A percentile compares a stretch with the other conserved stretches of the same genome.
phyloP scores from a whole-genome alignment of 2,329 filamentous ascomycete species.

The Ceratocystis diversiconidia region DNA sequence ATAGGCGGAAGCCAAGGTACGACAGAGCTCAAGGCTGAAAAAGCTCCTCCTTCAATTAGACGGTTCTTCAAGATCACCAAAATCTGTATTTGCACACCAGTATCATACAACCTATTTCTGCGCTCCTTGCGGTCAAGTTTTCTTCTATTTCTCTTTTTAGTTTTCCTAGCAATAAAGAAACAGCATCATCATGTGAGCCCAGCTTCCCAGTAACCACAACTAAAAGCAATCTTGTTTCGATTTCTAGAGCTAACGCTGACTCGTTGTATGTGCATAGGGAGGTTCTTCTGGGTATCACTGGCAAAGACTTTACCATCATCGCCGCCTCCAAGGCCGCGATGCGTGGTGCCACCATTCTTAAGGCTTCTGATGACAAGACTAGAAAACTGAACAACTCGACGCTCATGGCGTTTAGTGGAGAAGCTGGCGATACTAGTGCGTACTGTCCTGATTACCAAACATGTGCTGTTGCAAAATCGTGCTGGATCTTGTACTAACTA shows the following conservation, averaged over 20 bases:
- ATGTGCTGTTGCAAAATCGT: background rate
- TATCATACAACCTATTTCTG: background rate
- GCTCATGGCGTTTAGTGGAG: conserved; percentile 86
- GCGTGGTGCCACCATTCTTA: conserved; percentile 92
- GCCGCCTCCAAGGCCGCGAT: conserved; percentile 96
- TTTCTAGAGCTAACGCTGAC: background rate
- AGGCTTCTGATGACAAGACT: conserved; percentile 93
- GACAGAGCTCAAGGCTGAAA: conserved; percentile 16
- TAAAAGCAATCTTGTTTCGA: background rate
- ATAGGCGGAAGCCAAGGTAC: conserved; percentile 15
- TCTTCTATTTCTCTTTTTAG: background rate
- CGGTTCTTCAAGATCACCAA: conserved; percentile 5
- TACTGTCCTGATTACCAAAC: conserved; percentile 8
- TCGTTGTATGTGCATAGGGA: conserved; percentile 47
- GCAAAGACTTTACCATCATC: conserved; percentile 98
- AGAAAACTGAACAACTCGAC: conserved; percentile 84
- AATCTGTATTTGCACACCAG: background rate
- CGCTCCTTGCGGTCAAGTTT: background rate
- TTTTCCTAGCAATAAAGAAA: background rate
- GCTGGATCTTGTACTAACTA: conserved; percentile 13
- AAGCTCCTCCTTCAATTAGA: conserved; percentile 4
- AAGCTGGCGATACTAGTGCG: conserved; percentile 86
- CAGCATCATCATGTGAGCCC: conserved; percentile 10
- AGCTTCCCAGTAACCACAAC: background rate
- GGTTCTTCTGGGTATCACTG: conserved; percentile 92